Percentiles rank a stretch among this genome's conserved stretches.
phyloP scores from a whole-genome alignment of 2,329 filamentous ascomycete species.

The Emergomyces africanus region DNA sequence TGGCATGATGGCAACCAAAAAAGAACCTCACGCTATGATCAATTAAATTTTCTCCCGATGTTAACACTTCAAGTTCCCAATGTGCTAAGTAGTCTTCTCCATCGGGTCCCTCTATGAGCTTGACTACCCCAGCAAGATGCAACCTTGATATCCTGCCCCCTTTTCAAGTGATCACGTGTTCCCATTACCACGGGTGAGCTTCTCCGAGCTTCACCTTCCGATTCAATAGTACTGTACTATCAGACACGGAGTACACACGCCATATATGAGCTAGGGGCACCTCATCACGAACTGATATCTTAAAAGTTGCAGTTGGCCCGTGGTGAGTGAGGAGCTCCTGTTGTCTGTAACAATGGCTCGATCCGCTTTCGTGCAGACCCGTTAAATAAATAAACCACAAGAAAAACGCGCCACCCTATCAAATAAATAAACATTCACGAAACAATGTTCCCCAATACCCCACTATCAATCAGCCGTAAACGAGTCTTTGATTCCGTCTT shows the following conservation, averaged over 20 bases:
- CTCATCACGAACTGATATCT: background rate
- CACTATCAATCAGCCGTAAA: constrained; percentile 17
- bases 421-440: background rate
- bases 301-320: background rate
- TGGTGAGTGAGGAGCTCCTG: background rate
- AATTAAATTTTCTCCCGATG: background rate
- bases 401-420: background rate
- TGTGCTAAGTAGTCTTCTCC: background rate
- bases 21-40: background rate
- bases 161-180: background rate
- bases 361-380: background rate
- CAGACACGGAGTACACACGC: too few relatives aligned
- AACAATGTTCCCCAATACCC: constrained; percentile 9
- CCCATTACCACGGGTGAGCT: background rate
- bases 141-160: too few relatives aligned
- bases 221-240: too few relatives aligned
- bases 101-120: background rate
- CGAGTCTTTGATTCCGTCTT: constrained; percentile 35
- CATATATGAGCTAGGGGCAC: background rate
- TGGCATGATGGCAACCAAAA: background rate
- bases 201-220: background rate
- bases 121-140: too few relatives aligned
- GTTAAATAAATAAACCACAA: background rate
- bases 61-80: background rate
- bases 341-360: too few relatives aligned